Percentiles rank a stretch among this genome's conserved stretches.
These are phyloP conservation scores for Fusarium xylarioides DNA, from an alignment of 2,329 filamentous ascomycete genomes.

Conservation along the genomic window DNA sequence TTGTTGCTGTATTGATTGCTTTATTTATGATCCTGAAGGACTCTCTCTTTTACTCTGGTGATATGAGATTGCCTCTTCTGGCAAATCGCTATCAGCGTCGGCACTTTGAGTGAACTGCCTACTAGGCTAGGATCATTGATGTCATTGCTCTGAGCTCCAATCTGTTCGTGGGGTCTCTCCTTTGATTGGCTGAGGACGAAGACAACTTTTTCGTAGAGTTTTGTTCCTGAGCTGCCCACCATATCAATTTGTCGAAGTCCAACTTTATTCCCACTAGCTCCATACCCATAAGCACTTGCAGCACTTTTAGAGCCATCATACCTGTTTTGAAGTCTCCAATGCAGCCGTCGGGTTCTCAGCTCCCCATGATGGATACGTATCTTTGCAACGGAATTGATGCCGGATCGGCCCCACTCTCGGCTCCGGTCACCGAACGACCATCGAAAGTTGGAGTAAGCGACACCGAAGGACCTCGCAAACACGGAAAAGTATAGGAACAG, in stretches of 20 bases:
- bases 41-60: not conserved
- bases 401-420: not conserved
- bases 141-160: not conserved
- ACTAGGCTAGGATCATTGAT: not conserved
- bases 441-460: not conserved
- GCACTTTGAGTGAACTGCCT: not conserved
- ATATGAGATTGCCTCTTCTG: not conserved
- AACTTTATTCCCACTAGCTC: not conserved
- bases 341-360: not conserved
- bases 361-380: not conserved
- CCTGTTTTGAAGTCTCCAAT: not conserved
- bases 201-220: not conserved
- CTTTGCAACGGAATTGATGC: not conserved
- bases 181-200: not conserved
- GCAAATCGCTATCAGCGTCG: not conserved
- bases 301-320: not conserved
- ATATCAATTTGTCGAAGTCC: not conserved
- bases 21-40: not conserved
- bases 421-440: not conserved
- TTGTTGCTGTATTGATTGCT: not conserved
- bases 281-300: accelerated
- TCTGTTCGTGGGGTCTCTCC: not conserved
- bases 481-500: no score
- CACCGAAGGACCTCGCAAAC: not conserved
- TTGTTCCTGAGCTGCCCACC: not conserved